Evolutionary conservation across 495 filamentous ascomycete species (phyloP).

Genomic region (Podospora appendiculata): DNA sequence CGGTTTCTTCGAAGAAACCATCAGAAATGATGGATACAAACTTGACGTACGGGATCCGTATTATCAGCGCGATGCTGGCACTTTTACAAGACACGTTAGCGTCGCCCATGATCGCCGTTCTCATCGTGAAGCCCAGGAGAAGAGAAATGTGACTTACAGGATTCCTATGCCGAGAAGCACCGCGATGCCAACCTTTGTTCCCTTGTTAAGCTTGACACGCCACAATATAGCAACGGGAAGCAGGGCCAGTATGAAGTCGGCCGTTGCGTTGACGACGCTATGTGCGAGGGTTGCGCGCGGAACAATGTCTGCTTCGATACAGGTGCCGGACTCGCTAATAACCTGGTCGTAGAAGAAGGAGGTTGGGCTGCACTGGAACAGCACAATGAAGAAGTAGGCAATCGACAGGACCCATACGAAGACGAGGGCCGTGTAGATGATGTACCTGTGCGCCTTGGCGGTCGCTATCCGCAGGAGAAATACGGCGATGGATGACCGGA

Average conservation of each 20-base stretch:
- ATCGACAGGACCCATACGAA: slow-evolving; percentile 17
- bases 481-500: slow-evolving; percentile 31
- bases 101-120: not conserved
- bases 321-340: slow-evolving; percentile 17
- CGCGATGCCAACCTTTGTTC: slow-evolving; percentile 25
- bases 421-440: slow-evolving; percentile 25
- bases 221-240: slow-evolving; percentile 36
- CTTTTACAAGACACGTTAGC: slow-evolving; percentile 12
- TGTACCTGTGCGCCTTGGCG: slow-evolving; percentile 18
- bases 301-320: slow-evolving; percentile 14
- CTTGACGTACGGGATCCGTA: slow-evolving; percentile 30
- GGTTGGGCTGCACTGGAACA: slow-evolving; percentile 32
- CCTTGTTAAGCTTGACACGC: slow-evolving; percentile 27
- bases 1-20: slow-evolving; percentile 9
- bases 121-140: not conserved
- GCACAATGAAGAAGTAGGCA: slow-evolving; percentile 29
- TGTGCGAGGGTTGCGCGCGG: slow-evolving; percentile 27
- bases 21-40: slow-evolving; percentile 16
- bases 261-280: slow-evolving; percentile 26
- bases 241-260: slow-evolving; percentile 33
- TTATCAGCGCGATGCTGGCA: slow-evolving; percentile 31
- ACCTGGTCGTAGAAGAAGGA: slow-evolving; percentile 31
- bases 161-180: slow-evolving; percentile 29
- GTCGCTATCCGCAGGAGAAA: slow-evolving; percentile 32
- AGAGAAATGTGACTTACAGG: slow-evolving; percentile 14